Percentiles rank a stretch among this genome's conserved stretches.
These are phyloP conservation scores for Apocynum venetum DNA, from an alignment of 257 asterid species.

Conservation along the genomic window DNA sequence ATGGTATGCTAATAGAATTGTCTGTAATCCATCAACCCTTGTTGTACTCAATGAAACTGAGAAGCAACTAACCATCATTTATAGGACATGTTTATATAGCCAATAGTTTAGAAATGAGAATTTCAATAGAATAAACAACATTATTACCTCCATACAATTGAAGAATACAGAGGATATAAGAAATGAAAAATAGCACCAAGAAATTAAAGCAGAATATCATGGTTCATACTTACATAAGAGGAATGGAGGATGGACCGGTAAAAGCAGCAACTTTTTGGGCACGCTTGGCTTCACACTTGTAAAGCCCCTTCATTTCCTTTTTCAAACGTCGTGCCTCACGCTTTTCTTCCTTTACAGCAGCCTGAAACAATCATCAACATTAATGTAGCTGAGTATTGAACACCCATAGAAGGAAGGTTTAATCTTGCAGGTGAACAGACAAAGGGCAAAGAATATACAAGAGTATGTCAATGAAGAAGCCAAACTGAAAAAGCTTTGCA, in stretches of 20 bases:
- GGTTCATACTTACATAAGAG: conserved; percentile 56
- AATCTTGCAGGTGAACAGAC: background rate
- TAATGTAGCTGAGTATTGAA: background rate
- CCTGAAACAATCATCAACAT: conserved; percentile 38
- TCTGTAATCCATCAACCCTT: background rate
- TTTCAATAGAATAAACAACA: background rate
- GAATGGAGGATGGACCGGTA: conserved; percentile 84
- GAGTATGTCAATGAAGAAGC: background rate
- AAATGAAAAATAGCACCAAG: background rate
- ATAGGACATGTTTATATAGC: background rate
- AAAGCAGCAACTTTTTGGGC: conserved; percentile 95
- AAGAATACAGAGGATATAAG: background rate
- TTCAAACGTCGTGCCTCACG: conserved; percentile 84
- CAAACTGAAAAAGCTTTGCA: background rate
- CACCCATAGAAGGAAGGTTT: background rate
- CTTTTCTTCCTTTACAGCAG: conserved; percentile 78
- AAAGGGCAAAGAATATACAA: background rate
- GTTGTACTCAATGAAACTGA: background rate
- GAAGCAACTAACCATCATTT: background rate
- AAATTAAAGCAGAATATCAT: background rate
- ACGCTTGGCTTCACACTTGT: conserved; percentile 65
- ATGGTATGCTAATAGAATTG: background rate
- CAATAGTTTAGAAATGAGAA: background rate
- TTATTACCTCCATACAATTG: background rate
- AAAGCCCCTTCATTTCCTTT: conserved; percentile 68